Percentiles rank a stretch among this genome's conserved stretches.
phyloP scores from a whole-genome alignment of 108 stramenopile species.

The Fragilariopsis cylindrus region DNA sequence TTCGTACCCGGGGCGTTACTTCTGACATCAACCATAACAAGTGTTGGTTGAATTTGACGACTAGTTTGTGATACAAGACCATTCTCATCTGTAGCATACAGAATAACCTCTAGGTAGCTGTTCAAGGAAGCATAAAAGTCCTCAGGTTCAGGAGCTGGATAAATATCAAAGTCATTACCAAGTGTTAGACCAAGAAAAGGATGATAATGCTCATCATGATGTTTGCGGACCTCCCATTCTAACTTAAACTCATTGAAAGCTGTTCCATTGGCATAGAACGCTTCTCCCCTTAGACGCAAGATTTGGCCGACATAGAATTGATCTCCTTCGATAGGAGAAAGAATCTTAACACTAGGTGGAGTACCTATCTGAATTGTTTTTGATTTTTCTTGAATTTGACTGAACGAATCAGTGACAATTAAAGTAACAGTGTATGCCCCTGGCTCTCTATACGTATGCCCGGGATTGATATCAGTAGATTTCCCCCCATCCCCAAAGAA shows the following conservation, averaged over 20 bases:
- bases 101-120: slow-evolving; percentile 36
- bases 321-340: slow-evolving; percentile 12
- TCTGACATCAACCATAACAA: slow-evolving; percentile 1
- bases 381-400: slow-evolving; percentile 6
- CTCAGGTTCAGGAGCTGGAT: slow-evolving; percentile 31
- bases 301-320: slow-evolving; percentile 35
- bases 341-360: slow-evolving; percentile 12
- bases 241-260: slow-evolving; percentile 16
- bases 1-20: slow-evolving; percentile 12
- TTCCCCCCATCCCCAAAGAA: slow-evolving; percentile 30
- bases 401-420: slow-evolving; percentile 20
- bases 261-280: slow-evolving; percentile 15
- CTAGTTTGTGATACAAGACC: slow-evolving; percentile 22
- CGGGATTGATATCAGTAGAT: not conserved
- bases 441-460: slow-evolving; percentile 13
- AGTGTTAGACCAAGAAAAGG: slow-evolving; percentile 24
- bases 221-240: slow-evolving; percentile 36
- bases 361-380: slow-evolving; percentile 12
- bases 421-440: slow-evolving; percentile 25
- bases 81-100: slow-evolving; percentile 20
- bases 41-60: not conserved
- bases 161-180: slow-evolving; percentile 22
- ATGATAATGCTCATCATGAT: slow-evolving; percentile 27
- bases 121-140: slow-evolving; percentile 34
- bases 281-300: slow-evolving; percentile 24